A percentile compares a stretch with the other conserved stretches of the same genome.
phyloP scores from a whole-genome alignment of 306 rosid species.

The Sechiopsis laciniata region DNA sequence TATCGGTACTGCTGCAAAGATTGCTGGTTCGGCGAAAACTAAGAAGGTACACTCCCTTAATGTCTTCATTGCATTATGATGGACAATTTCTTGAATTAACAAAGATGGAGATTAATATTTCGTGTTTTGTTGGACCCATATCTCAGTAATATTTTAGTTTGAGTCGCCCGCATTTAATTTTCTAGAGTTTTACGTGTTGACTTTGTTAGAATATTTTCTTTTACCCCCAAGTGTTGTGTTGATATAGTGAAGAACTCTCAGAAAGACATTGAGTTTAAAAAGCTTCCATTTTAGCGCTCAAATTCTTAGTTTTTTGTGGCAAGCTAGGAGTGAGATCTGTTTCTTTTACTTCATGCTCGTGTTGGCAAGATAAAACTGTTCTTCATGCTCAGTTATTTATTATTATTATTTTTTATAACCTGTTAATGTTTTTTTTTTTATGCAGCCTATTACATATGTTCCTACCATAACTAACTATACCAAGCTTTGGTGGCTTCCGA shows the following conservation, averaged over 20 bases:
- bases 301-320: not conserved
- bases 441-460: slow-evolving; percentile 72
- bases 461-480: slow-evolving; percentile 99
- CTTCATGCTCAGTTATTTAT: not conserved
- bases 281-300: slow-evolving; percentile 2
- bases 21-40: slow-evolving; percentile 75
- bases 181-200: not conserved
- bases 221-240: not conserved
- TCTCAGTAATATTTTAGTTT: not conserved
- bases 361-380: not conserved
- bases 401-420: not conserved
- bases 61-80: slow-evolving; percentile 2
- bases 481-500: slow-evolving; percentile 97
- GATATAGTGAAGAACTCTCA: not conserved
- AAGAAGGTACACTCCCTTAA: slow-evolving; percentile 52
- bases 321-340: not conserved
- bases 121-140: not conserved
- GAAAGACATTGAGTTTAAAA: not conserved
- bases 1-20: slow-evolving; percentile 79
- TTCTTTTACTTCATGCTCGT: not conserved
- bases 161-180: not conserved
- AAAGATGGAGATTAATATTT: not conserved
- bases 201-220: not conserved
- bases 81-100: slow-evolving; percentile 5
- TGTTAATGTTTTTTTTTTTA: slow-evolving; percentile 22